Base-by-base conservation (phyloP, 192 early-diverging fungal genomes). In the Backusella westeae region DNA sequence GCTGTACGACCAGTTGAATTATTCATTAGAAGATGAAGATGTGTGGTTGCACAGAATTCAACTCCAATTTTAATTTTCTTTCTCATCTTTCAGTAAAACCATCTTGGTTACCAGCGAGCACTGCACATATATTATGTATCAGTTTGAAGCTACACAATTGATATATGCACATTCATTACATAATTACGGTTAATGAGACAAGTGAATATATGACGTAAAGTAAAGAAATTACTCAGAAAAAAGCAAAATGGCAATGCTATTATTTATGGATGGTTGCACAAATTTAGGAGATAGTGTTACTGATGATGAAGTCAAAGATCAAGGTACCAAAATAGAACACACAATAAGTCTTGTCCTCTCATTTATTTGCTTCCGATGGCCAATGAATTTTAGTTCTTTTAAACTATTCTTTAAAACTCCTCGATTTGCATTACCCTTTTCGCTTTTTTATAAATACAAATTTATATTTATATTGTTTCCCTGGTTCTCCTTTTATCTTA, bases 391-490 rank as follows among this genome's bases (percentile, higher is more conserved):
- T 26, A 29, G 21, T 63, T 26, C 29, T 63, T 63, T 63, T 63
- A 29, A 29, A 63, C 56, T 63, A 63, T 63, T 63, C 56, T 63
- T 63, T 63, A 26, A 63, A 63, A 63, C 56, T 63, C 56, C 56
- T 63, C 56, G 56, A 63, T 63, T 63, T 63, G 23, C 56, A 63
- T 63, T 63, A 63, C 56, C 56, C 56, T 63, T 63, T 63, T 63
- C 26, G 21, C 23, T 63, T 63, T 69, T 69, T 69, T 69, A 69
- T 41, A 69, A 69, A 69, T 39, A 36, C 35, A 69, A 41, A 39
- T 39, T 69, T 69, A 69, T 69, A 69, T 69, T 69, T 69, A 36
- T 39, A 39, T 69, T 34, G 68, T 36, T 41, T 69, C 39, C 39
- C 21, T 38, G 56, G 56, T 38, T 69, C 35, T 38, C 39, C 39